Evolutionary conservation across 192 early-diverging fungal genomes (phyloP), one percentile per base, ranked within the genome.

Genomic region (Backusella tuberculispora): DNA sequence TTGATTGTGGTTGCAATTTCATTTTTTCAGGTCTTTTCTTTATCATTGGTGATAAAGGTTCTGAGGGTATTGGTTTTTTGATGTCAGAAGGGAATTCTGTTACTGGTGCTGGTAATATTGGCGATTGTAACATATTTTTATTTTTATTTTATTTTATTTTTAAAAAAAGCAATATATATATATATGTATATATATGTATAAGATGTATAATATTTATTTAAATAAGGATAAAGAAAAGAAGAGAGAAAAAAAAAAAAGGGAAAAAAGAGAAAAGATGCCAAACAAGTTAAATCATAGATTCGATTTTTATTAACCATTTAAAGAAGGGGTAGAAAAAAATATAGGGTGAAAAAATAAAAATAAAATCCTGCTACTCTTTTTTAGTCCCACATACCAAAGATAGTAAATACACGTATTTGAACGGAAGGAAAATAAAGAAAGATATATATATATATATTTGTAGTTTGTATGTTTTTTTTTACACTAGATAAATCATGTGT

Each of bases 1-100:
- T 60, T 60, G 21, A 24, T 12, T 60, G 53, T 24, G 42, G 42
- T 43, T 43, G 53, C 53, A 60, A 60, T 60, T 60, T 60, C 53
- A 60, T 60, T 60, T 60, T 60, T 13, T 60, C 53, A 26, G 21
- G 53, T 19, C 53, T 19, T 12, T 9, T 60, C 53, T 60, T 21
- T 3, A 13, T 26, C 12, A 19, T 19, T 26, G 50, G 24, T 56
- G 53, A 5, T 43, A 43, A 43, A 5, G 10, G 10, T 10, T 17
- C 8, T 19, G 53, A 24, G 21, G 53, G 9, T 12, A 56, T 56
- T 43, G 42, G 21, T 24, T 56, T 56, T 56, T 56, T 56, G 21
- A 26, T 56, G 24, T 56, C 53, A 56, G 53, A 56, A 56, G 53
- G 9, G 9, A 56, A 56, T 56, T 56, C 19, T 56, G 10, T 4